Evolutionary conservation across 2,329 filamentous ascomycete genomes (phyloP), one percentile per base, ranked within the genome.

Genomic region (Penicillium sp.): DNA sequence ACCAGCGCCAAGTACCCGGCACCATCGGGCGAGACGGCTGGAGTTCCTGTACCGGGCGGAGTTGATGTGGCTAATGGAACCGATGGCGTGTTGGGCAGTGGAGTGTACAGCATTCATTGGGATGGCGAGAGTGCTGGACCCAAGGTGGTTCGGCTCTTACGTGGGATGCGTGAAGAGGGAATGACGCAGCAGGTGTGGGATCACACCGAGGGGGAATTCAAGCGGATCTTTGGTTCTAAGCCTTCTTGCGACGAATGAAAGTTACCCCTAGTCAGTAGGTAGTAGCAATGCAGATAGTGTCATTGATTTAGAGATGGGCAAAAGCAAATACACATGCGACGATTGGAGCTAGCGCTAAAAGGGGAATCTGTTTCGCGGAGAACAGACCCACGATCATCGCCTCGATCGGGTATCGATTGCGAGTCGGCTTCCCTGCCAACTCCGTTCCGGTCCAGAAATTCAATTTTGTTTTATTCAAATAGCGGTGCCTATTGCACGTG

Each of bases 391-490:
- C 22, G 14, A 27, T 24, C 38, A 41, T 31, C 40, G 31, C 16
- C 42, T 40, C 25, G 28, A 50, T 50, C 14, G 48, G 42, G 48
- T 45, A 50, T 45, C 8, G 4, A 2, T 40, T 50, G 48, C 48
- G 48, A n/a, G 13, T 18, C 45, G 33, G 45, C 4, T 4, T 41
- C 10, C 11, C 11, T 27, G 5, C 7, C 11, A n/a, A 25, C 13
- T 27, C 39, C 39, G 39, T 9, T 5, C 22, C 39, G 5, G 8
- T 41, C 22, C 35, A 13, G 9, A 3, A 11, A 40, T 25, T n/a
- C n/a, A 6, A 13, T 22, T 25, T 40, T 11, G 16, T 5, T 22
- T 39, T 27, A 27, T n/a, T 35, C 1, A 18, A 38, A 20, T 13
- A 38, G 20, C 35, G 39, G 6, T 41, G 22, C 39, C 22, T 27